Conservation (phyloP, 2,329 filamentous ascomycete species). For the Huntiella savannae region DNA sequence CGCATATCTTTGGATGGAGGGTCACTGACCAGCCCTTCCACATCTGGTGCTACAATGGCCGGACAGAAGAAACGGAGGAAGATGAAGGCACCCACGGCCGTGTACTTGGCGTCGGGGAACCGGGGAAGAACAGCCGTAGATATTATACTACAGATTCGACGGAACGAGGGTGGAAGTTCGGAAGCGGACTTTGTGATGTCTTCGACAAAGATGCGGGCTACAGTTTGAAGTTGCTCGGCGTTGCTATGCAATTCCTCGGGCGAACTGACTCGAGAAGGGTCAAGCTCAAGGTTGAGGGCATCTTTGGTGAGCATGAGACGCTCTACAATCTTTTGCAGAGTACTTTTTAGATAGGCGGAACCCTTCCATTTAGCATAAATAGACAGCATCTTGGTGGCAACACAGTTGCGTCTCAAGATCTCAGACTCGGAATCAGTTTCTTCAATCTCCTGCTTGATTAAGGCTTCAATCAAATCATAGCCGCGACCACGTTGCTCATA, state of each 20-base stretch:
- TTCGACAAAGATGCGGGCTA: constrained; percentile 53
- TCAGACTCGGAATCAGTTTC: constrained; percentile 53
- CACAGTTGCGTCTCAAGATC: constrained; percentile 46
- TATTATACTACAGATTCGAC: constrained; percentile 51
- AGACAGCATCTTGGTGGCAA: constrained; percentile 54
- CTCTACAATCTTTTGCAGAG: constrained; percentile 47
- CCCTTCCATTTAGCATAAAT: constrained; percentile 57
- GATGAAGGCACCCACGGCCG: constrained; percentile 51
- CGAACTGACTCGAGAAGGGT: constrained; percentile 40
- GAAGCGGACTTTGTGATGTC: constrained; percentile 46
- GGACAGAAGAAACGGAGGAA: constrained; percentile 56
- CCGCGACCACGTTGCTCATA: constrained; percentile 46
- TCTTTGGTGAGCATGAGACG: constrained; percentile 46
- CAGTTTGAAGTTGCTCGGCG: constrained; percentile 43
- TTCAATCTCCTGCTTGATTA: constrained; percentile 50
- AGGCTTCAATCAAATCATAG: constrained; percentile 43
- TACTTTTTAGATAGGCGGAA: constrained; percentile 39
- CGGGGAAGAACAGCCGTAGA: constrained; percentile 41
- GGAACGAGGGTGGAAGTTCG: constrained; percentile 43
- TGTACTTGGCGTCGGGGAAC: constrained; percentile 53
- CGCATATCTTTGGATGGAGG: constrained; percentile 50
- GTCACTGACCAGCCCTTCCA: constrained; percentile 41
- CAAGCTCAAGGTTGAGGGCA: constrained; percentile 48
- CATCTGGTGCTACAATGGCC: constrained; percentile 51
- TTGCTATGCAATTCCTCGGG: constrained; percentile 47